These are phyloP conservation scores for Cryptosporidium felis DNA, from an alignment of 169 alveolate species.

Conservation along the genomic window DNA sequence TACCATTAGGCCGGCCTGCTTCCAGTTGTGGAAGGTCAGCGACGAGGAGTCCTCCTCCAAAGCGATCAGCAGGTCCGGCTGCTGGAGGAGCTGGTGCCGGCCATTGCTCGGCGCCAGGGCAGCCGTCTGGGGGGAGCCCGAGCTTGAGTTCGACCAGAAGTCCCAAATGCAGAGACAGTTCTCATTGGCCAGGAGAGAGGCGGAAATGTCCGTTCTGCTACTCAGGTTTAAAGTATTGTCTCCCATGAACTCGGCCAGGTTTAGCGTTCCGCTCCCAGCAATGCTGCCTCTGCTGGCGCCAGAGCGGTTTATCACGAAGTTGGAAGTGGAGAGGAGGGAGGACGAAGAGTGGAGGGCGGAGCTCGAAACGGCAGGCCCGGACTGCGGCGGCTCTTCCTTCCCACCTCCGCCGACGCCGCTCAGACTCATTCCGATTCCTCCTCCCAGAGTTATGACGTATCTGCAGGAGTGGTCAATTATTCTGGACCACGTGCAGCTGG, in stretches of 20 bases:
- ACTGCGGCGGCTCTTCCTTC: too few relatives aligned
- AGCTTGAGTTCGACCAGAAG: conserved; percentile 35
- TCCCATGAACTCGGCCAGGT: conserved; percentile 65
- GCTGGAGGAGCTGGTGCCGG: too few relatives aligned
- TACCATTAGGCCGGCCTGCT: neutral
- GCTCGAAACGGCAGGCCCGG: too few relatives aligned
- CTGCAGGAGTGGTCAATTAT: conserved; percentile 48
- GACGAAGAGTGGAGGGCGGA: too few relatives aligned
- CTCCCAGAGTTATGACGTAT: conserved; percentile 25
- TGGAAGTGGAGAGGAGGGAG: too few relatives aligned
- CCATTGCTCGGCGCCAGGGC: neutral
- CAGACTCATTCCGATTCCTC: too few relatives aligned
- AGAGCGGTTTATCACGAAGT: too few relatives aligned
- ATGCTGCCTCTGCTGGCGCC: neutral
- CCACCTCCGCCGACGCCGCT: too few relatives aligned
- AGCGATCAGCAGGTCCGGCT: conserved; percentile 43
- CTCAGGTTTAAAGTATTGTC: conserved; percentile 15
- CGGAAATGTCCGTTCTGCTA: neutral
- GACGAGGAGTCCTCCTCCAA: conserved; percentile 22
- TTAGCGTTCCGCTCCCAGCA: conserved; percentile 19
- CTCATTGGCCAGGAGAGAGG: conserved; percentile 3
- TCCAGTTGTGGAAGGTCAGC: conserved; percentile 26
- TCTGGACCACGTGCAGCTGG: conserved; percentile 27
- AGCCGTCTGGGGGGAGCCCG: neutral
- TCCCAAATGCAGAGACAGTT: conserved; percentile 66